Evolutionary conservation across 2,329 filamentous ascomycete species (phyloP).

Genomic region (Aureobasidium lini): DNA sequence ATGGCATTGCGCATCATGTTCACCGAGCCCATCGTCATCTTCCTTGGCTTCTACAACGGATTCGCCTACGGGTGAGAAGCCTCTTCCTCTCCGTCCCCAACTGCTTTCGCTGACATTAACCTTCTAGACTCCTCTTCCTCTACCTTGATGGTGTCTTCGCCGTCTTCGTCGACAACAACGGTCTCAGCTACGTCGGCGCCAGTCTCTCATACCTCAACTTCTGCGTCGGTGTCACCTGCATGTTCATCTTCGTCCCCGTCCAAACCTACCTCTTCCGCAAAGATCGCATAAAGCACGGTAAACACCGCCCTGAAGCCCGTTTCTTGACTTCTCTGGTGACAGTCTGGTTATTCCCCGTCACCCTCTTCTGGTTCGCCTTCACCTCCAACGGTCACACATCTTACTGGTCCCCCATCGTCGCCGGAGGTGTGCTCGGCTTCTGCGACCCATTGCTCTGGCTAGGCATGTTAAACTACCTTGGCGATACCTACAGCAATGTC

Average conservation of each 20-base stretch:
- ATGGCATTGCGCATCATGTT: conserved; percentile 40
- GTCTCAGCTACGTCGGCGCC: conserved; percentile 7
- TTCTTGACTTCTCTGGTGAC: conserved; percentile 12
- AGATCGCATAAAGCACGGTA: conserved; percentile 7
- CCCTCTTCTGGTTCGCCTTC: conserved; percentile 14
- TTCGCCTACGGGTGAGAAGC: conserved; percentile 27
- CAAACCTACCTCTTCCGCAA: conserved; percentile 13
- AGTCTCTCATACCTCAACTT: conserved; percentile 12
- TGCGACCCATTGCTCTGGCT: conserved; percentile 13
- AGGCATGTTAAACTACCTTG: conserved; percentile 10
- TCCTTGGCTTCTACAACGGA: conserved; percentile 39
- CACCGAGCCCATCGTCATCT: conserved; percentile 42
- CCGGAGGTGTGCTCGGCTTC: conserved; percentile 12
- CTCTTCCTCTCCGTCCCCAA: neutral
- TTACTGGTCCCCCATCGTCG: conserved; percentile 11
- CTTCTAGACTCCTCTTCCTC: conserved; percentile 25
- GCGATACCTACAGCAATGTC: conserved; percentile 11
- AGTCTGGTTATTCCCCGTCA: conserved; percentile 11
- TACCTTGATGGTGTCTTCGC: conserved; percentile 18
- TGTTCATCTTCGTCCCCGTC: conserved; percentile 12
- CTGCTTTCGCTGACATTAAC: neutral
- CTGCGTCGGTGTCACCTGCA: conserved; percentile 8
- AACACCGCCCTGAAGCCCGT: conserved; percentile 10
- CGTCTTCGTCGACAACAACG: conserved; percentile 13
- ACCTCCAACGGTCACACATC: conserved; percentile 5